Evolutionary conservation across 768 basidiomycete genomes (phyloP).

Genomic region (Clitopilus passeckerianus): DNA sequence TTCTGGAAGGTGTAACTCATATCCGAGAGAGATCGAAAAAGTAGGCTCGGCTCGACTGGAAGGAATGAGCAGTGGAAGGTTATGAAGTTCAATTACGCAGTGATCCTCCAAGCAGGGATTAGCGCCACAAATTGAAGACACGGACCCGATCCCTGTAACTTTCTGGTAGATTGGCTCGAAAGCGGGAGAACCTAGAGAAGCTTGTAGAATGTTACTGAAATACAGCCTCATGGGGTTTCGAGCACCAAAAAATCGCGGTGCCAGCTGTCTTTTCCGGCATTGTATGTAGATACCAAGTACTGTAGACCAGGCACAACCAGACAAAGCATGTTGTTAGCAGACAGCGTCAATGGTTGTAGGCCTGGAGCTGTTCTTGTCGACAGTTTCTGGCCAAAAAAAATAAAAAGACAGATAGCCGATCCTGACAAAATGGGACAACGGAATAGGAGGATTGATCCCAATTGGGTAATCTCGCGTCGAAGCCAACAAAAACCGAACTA

Average conservation of each 20-base stretch:
- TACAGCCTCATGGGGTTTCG: neutral
- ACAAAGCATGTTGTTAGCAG: neutral
- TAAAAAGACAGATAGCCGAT: neutral
- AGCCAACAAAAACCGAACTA: conserved; percentile 10
- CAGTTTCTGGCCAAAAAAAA: neutral
- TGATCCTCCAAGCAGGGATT: neutral
- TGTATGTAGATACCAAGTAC: neutral
- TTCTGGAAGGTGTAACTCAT: conserved; percentile 20
- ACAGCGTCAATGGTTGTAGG: neutral
- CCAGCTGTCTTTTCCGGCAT: neutral
- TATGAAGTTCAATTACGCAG: neutral
- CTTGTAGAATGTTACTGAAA: neutral
- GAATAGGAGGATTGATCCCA: conserved; percentile 8
- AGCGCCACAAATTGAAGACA: neutral
- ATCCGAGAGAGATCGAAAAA: neutral
- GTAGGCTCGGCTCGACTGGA: neutral
- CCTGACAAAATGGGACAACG: conserved; percentile 1
- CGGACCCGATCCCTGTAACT: neutral
- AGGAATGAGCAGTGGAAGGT: neutral
- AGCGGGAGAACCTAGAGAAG: neutral
- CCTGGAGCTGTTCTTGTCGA: neutral
- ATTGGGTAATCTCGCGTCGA: conserved; percentile 17
- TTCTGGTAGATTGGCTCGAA: neutral
- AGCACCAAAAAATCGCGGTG: neutral
- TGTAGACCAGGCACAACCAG: neutral